Evolutionary conservation across 2,329 filamentous ascomycete genomes (phyloP).

Genomic region (Hypoxylon rubiginosum): DNA sequence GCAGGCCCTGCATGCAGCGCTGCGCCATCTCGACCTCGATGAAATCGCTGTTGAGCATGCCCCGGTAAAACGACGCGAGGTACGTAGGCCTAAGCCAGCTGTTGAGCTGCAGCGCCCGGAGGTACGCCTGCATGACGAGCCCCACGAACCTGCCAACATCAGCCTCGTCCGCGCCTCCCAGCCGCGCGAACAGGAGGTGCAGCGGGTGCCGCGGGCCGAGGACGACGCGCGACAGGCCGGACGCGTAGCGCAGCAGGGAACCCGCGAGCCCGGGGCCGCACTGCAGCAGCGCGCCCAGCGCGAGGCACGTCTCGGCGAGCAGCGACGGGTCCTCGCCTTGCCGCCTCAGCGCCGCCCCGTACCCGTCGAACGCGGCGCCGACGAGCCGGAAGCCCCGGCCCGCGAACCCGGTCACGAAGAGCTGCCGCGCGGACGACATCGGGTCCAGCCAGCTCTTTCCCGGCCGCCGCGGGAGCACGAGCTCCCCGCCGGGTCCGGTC

Average conservation of each 20-base stretch:
- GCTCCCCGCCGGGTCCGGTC: too few relatives aligned
- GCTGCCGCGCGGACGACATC: constrained; percentile 36
- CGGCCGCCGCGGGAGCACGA: too few relatives aligned
- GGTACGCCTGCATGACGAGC: constrained; percentile 28
- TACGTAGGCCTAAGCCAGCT: constrained; percentile 36
- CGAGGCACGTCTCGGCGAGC: constrained; percentile 39
- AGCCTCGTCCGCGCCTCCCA: constrained; percentile 7
- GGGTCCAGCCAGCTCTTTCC: constrained; percentile 37
- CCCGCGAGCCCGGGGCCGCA: constrained; percentile 30
- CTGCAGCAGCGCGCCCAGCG: constrained; percentile 31
- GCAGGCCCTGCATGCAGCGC: constrained; percentile 22
- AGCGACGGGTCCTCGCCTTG: constrained; percentile 41
- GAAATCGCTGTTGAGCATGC: constrained; percentile 38
- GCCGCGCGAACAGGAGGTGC: constrained; percentile 28
- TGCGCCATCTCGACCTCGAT: constrained; percentile 21
- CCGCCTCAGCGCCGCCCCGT: constrained; percentile 27
- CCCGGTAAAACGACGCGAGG: constrained; percentile 36
- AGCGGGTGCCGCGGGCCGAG: constrained; percentile 35
- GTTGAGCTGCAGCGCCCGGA: constrained; percentile 16
- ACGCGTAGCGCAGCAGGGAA: constrained; percentile 31
- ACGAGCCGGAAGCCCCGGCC: constrained; percentile 39
- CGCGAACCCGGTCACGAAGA: constrained; percentile 35
- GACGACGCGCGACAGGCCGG: constrained; percentile 33
- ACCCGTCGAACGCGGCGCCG: constrained; percentile 36
- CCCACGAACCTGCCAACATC: constrained; percentile 21